A percentile compares a stretch with the other conserved stretches of the same genome.
phyloP scores from a whole-genome alignment of 305 asterid species.

The Fraxinus angustifolia region DNA sequence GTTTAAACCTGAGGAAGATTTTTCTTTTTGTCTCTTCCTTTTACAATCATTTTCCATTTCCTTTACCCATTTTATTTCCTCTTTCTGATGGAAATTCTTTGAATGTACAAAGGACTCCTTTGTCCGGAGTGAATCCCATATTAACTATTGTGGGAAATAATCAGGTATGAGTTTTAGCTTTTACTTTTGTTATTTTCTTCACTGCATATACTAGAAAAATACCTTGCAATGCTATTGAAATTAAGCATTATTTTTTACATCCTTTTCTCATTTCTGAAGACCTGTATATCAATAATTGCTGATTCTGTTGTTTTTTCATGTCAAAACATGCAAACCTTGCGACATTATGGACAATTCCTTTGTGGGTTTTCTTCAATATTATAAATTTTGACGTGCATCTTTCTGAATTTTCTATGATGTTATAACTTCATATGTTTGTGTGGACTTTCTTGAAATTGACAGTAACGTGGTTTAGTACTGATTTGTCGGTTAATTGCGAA shows the following conservation, averaged over 20 bases:
- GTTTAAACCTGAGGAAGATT: constrained; percentile 29
- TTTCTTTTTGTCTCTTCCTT: not conserved
- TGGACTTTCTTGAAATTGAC: constrained; percentile 27
- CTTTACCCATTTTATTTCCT: not conserved
- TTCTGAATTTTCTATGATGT: constrained; percentile 15
- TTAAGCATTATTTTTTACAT: not conserved
- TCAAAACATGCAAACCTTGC: not conserved
- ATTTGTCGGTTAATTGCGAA: constrained; percentile 23
- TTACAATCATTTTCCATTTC: not conserved
- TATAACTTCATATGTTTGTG: constrained; percentile 1
- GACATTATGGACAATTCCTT: not conserved
- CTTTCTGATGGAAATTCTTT: constrained; percentile 13
- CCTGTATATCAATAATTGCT: not conserved
- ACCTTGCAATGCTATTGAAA: not conserved
- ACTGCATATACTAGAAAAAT: not conserved
- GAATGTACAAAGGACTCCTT: not conserved
- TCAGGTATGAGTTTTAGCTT: constrained; percentile 17
- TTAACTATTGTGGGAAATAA: not conserved
- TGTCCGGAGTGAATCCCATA: constrained; percentile 7
- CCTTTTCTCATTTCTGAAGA: not conserved
- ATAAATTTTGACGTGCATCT: constrained; percentile 9
- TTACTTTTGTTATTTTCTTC: not conserved
- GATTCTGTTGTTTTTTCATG: not conserved
- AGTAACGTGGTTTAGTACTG: constrained; percentile 24
- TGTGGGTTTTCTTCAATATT: not conserved